Evolutionary conservation across 805 yeast species (phyloP), one percentile per base, ranked within the genome.

Genomic region (Saccharomycopsis sp.): DNA sequence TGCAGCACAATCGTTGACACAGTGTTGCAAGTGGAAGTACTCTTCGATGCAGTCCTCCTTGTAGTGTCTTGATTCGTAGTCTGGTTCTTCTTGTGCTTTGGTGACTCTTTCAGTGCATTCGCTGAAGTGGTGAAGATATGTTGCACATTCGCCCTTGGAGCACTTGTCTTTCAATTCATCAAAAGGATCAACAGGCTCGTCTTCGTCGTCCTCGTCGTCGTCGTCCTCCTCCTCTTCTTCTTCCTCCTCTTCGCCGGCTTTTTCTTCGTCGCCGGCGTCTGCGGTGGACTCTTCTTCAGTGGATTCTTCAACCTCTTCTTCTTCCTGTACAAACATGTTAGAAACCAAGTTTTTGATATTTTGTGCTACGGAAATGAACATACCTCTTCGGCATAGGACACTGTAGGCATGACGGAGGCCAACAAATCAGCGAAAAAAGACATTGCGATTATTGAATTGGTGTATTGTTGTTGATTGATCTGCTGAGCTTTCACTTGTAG

Each of bases 41-140:
- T 89, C 98, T 67, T 89, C 97, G 48, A 89, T 81, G 73, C 98
- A 89, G 67, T 89, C 96, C 71, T 89, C 98, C 68, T 89, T 89
- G 72, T 85, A 71, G 8, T 70, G 77, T 55, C 73, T 74, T 45
- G 81, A 79, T 21, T 65, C 95, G 61, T 89, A 88, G 53, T 69
- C 94, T 52, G 74, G 81, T 58, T 84, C 88, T 67, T 87, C 85
- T 69, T 70, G 73, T 54, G 78, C 94, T 62, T 79, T 75, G 51
- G 92, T 77, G 51, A 89, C 97, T 71, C 96, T 86, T 67, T 84
- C 96, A 46, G 78, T 78, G 74, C 98, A 89, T 66, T 88, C 96
- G 49, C 82, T 78, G 67, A 80, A 87, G 67, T 88, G 96, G 67
- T 88, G 96, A 55, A 75, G 74, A 61, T 72, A 72, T 51, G 77